These are phyloP conservation scores for Adiantum capillusveneris DNA, from an alignment of 75 land plant genomes.

Conservation along the genomic window DNA sequence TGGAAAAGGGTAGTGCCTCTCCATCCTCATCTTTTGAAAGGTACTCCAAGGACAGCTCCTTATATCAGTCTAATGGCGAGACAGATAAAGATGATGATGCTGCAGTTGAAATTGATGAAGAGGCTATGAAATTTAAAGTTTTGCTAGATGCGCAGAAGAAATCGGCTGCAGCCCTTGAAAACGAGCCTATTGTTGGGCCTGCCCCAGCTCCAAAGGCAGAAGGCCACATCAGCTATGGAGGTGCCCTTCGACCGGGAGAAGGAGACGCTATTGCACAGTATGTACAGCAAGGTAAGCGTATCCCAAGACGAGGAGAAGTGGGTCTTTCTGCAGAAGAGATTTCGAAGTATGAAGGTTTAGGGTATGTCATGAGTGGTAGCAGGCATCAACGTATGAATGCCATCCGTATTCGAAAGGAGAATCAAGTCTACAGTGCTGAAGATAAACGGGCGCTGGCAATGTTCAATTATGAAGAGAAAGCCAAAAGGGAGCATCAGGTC, in stretches of 20 bases:
- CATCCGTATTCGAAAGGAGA: conserved; percentile 96
- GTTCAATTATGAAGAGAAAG: conserved; percentile 97
- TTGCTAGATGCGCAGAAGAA: conserved; percentile 78
- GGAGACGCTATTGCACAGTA: conserved; percentile 99
- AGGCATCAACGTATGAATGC: conserved; percentile 99
- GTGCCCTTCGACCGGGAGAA: conserved; percentile 96
- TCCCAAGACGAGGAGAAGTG: conserved; percentile 98
- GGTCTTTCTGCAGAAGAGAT: conserved; percentile 98
- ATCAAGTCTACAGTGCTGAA: conserved; percentile 99
- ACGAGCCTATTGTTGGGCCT: conserved; percentile 81
- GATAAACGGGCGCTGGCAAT: conserved; percentile 94
- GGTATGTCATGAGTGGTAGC: conserved; percentile 99
- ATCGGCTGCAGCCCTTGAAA: conserved; percentile 41
- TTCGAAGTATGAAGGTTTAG: conserved; percentile 80
- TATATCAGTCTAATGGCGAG: conserved; percentile 13
- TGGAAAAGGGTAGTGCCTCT: not conserved
- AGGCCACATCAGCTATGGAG: conserved; percentile 98
- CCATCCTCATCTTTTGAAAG: conserved; percentile 1
- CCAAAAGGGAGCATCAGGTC: conserved; percentile 95
- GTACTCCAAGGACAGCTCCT: conserved; percentile 1
- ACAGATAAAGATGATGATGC: conserved; percentile 19
- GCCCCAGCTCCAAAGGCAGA: conserved; percentile 86
- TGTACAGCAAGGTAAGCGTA: conserved; percentile 99
- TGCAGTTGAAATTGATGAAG: conserved; percentile 43
- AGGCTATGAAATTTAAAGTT: conserved; percentile 66